These are phyloP conservation scores for Lathyrus tuberosus DNA, from an alignment of 306 rosid genomes.

Conservation along the genomic window DNA sequence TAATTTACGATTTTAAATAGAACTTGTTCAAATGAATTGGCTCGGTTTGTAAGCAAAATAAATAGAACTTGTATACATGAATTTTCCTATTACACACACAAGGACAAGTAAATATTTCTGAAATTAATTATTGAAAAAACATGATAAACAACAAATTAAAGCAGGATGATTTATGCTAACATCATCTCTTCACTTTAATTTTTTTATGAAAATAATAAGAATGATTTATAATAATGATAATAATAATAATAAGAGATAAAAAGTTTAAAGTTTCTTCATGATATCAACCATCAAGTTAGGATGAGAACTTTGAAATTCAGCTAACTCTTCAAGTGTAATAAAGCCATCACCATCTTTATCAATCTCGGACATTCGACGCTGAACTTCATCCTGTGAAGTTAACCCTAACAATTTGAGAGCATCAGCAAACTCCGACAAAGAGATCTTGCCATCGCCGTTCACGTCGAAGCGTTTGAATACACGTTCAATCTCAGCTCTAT, in stretches of 20 bases:
- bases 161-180: no score
- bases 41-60: no score
- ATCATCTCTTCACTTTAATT: no score
- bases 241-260: background rate
- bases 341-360: conserved; percentile 66
- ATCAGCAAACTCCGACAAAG: conserved; percentile 54
- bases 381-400: conserved; percentile 59
- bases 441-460: conserved; percentile 67
- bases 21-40: no score
- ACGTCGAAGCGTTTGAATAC: conserved; percentile 67
- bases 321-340: conserved; percentile 59
- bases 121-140: no score
- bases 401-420: conserved; percentile 63
- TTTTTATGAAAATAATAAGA: background rate
- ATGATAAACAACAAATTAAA: background rate
- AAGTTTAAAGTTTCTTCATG: conserved; percentile 44
- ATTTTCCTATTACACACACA: no score
- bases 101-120: no score
- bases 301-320: conserved; percentile 50
- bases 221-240: background rate
- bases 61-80: no score
- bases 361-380: conserved; percentile 58
- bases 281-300: conserved; percentile 62
- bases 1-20: no score
- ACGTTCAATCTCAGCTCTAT: conserved; percentile 52